These are phyloP conservation scores for Solanum hybrid DNA, from an alignment of 305 asterid species.

Conservation along the genomic window DNA sequence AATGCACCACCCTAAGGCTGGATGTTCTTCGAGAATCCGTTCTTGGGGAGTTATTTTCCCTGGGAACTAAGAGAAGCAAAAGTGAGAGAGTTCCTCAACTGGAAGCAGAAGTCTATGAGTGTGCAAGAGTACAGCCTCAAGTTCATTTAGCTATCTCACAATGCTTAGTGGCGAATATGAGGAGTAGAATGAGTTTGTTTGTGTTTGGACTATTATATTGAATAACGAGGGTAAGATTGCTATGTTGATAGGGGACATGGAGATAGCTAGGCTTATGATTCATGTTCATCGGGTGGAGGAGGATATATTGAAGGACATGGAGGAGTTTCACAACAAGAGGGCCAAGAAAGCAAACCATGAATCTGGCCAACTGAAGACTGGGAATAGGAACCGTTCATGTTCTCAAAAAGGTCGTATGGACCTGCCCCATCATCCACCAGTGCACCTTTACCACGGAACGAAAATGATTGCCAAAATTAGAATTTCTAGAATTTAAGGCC, in stretches of 20 bases:
- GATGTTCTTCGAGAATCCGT: neutral
- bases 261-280: neutral
- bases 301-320: neutral
- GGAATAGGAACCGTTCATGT: neutral
- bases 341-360: neutral
- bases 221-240: neutral
- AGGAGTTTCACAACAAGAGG: neutral
- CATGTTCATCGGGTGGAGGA: neutral
- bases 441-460: too few relatives aligned
- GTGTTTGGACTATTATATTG: neutral
- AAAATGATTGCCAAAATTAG: too few relatives aligned
- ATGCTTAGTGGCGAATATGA: neutral
- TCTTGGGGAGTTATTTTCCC: neutral
- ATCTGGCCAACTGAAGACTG: neutral
- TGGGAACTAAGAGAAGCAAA: neutral
- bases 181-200: neutral
- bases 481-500: too few relatives aligned
- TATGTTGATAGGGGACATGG: neutral
- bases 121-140: neutral
- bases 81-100: neutral
- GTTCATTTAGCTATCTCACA: neutral
- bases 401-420: too few relatives aligned
- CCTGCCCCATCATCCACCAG: too few relatives aligned
- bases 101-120: neutral
- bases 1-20: neutral